Evolutionary conservation across 805 yeast species (phyloP), one percentile per base, ranked within the genome.

Genomic region (Myxozyma nipponensis): DNA sequence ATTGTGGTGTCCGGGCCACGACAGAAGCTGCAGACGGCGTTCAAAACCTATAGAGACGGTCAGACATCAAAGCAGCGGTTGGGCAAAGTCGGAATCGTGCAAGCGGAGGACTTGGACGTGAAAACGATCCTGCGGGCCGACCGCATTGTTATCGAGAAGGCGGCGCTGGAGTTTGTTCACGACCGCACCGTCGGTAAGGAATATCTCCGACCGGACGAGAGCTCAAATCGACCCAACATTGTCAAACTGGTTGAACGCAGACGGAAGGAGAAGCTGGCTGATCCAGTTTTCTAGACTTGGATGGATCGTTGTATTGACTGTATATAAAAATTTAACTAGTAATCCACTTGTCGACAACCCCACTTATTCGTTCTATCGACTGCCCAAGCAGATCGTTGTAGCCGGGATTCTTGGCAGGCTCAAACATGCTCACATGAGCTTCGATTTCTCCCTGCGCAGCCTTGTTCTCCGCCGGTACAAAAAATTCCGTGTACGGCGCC

Each of bases 401-500:
- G n/a, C 39, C 38, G 13, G 52, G 45, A 41, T 55, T 55, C 39
- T 36, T 45, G 4, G 19, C 42, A 30, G 7, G 22, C 21, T 53
- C 51, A 46, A 55, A 55, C 51, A 55, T 55, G 32, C 41, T 38
- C 21, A 52, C 40, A 30, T 55, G 59, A 15, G 59, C 59, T 3
- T 48, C 57, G 22, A 55, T 53, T 49, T 55, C 59, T 0, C 54
- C 59, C 21, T 21, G 4, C 17, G 58, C 59, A n/a, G n/a, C 13
- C 7, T 24, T 30, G 22, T 55, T 55, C 44, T 53, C 58, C n/a
- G 57, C 44, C 13, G 59, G 54, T 4, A 51, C 39, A 32, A 35
- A 54, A 28, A 47, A 47, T 5, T 51, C 56, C 13, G 42, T 25
- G 22, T 50, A 50, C 28, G 58, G 56, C 15, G 48, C 24, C 26